These are phyloP conservation scores for Protea cynaroides DNA, from an alignment of 164 flowering plant genomes.

Conservation along the genomic window DNA sequence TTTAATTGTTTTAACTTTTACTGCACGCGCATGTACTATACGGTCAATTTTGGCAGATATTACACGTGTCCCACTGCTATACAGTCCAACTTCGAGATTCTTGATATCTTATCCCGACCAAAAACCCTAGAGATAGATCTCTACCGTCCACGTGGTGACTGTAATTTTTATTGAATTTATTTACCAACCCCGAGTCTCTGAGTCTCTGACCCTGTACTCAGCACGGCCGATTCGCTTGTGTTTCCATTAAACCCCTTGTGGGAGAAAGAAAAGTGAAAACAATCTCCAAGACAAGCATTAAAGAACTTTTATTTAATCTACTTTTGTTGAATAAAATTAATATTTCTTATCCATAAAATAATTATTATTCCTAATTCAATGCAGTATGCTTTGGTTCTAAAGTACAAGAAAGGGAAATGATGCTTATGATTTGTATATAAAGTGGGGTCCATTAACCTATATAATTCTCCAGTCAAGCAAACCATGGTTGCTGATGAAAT, in stretches of 20 bases:
- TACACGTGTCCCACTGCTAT: background rate
- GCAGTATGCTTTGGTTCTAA: too few relatives aligned
- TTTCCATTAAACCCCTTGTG: too few relatives aligned
- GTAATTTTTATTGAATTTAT: too few relatives aligned
- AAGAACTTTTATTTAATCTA: background rate
- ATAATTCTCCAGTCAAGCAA: too few relatives aligned
- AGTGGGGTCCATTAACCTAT: too few relatives aligned
- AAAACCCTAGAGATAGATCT: background rate
- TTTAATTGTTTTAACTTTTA: background rate
- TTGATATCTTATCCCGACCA: background rate
- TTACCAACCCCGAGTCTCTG: too few relatives aligned
- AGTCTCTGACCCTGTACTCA: too few relatives aligned
- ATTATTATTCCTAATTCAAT: background rate
- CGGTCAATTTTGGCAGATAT: too few relatives aligned
- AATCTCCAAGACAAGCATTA: conserved; percentile 1
- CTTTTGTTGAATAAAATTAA: background rate
- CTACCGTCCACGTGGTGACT: conserved; percentile 2
- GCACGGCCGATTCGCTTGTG: background rate
- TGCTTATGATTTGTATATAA: too few relatives aligned
- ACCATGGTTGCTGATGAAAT: too few relatives aligned
- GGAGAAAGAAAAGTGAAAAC: background rate
- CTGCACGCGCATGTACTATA: background rate
- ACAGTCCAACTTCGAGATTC: background rate
- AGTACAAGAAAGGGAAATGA: too few relatives aligned
- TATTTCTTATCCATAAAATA: background rate